A percentile compares a stretch with the other conserved stretches of the same genome.
These are phyloP conservation scores for Daldinia sp. DNA, from an alignment of 2,329 filamentous ascomycete species.

Conservation along the genomic window DNA sequence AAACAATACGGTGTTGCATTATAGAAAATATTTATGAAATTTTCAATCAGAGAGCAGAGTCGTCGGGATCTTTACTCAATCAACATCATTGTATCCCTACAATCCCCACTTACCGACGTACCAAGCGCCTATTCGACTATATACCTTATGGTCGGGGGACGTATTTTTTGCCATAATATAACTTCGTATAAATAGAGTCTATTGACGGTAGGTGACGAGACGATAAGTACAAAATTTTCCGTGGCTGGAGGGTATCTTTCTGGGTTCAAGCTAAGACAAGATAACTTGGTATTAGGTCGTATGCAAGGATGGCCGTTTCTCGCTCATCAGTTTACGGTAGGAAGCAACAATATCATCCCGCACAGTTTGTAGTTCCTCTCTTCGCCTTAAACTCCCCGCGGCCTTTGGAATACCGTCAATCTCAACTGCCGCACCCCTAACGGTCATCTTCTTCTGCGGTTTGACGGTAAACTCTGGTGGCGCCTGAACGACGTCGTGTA, in stretches of 20 bases:
- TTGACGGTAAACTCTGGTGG: conserved; percentile 76
- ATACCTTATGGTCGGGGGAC: too few species aligned
- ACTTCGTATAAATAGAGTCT: too few species aligned
- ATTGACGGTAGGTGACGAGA: too few species aligned
- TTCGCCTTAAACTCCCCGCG: conserved; percentile 74
- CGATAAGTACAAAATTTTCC: too few species aligned
- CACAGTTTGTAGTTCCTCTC: conserved; percentile 76
- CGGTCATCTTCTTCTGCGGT: conserved; percentile 70
- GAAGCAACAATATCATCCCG: conserved; percentile 75
- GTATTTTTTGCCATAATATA: too few species aligned
- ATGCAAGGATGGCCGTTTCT: conserved; percentile 44
- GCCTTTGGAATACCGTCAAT: conserved; percentile 74
- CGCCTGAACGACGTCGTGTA: conserved; percentile 72
- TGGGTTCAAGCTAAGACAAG: not conserved
- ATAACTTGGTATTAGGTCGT: conserved; percentile 20
- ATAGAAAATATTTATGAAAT: too few species aligned
- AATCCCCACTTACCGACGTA: too few species aligned
- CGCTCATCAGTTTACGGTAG: conserved; percentile 75
- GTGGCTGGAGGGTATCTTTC: conserved; percentile 33
- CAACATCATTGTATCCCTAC: too few species aligned
- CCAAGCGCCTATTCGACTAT: too few species aligned
- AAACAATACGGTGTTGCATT: too few species aligned
- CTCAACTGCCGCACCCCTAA: conserved; percentile 69
- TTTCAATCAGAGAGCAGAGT: too few species aligned
- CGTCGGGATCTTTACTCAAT: too few species aligned